Evolutionary conservation across 768 basidiomycete species (phyloP).

Genomic region (Leccinum uliginosum): DNA sequence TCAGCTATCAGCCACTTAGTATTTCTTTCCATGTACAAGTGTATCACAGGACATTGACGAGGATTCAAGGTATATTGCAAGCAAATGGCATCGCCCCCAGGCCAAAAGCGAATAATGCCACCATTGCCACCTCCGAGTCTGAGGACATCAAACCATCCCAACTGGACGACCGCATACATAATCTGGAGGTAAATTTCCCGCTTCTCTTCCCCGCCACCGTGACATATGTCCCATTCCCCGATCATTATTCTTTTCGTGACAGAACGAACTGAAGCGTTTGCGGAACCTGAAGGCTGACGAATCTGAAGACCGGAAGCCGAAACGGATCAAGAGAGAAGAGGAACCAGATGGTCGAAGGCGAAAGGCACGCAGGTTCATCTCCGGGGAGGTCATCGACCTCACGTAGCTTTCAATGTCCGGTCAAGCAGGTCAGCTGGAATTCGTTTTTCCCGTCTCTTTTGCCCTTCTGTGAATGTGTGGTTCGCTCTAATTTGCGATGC

Average conservation of each 20-base stretch:
- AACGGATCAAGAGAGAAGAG: conserved; percentile 16
- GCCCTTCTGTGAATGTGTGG: too few relatives aligned
- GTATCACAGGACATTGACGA: not conserved
- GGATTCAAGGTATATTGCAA: not conserved
- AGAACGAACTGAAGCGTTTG: conserved; percentile 16
- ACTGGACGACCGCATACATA: not conserved
- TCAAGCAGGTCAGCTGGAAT: not conserved
- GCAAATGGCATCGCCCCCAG: not conserved
- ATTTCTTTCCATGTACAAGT: not conserved
- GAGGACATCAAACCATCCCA: conserved; percentile 1
- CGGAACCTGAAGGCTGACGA: conserved; percentile 1
- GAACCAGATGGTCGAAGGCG: not conserved
- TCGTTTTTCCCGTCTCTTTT: too few relatives aligned
- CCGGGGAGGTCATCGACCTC: conserved; percentile 15
- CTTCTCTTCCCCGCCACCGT: not conserved
- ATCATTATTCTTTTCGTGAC: not conserved
- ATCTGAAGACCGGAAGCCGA: conserved; percentile 8
- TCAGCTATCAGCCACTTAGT: not conserved
- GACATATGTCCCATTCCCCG: not conserved
- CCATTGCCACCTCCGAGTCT: not conserved
- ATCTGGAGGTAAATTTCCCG: conserved; percentile 4
- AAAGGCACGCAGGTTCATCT: not conserved
- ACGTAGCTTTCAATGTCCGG: conserved; percentile 6
- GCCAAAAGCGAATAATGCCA: not conserved
- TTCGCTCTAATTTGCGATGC: not conserved